Evolutionary conservation across 768 basidiomycete genomes (phyloP), one percentile per base, ranked within the genome.

Genomic region (Auriscalpium vulgare): DNA sequence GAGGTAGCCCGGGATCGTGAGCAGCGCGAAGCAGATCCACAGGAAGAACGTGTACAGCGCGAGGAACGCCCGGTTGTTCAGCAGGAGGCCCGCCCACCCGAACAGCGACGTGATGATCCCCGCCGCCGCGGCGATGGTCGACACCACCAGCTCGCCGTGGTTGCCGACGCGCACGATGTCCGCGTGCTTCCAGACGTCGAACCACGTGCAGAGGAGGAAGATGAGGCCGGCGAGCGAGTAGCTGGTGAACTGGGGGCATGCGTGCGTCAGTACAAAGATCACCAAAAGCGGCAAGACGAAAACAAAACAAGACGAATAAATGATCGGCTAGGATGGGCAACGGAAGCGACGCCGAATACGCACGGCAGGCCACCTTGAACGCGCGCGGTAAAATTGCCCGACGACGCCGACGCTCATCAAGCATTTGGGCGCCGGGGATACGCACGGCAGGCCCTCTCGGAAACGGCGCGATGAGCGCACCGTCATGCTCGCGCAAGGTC

Each of bases 11-110:
- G 89, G 89, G 0, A 79, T 73, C 67, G 88, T 76, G 67, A 91
- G 77, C 54, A 89, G 72, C 13, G 74, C 82, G 67, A 91, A 85
- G 55, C 78, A 80, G 64, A 85, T 71, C 89, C 89, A 92, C 47
- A 87, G 78, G 43, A 86, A 68, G 69, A 89, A 69, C 19, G 76
- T 78, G 72, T 89, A 91, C 51, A 85, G 68, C 40, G 88, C 87
- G 59, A 91, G 79, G 78, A 92, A 91, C 43, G 81, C 72, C 57
- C 89, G 87, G 67, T 89, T 88, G 76, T 92, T 92, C 65, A 91
- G 81, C 29, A 92, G 72, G 66, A 91, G 82, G 35, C 89, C 89
- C 21, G 88, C 77, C 79, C 84, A 89, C 50, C 89, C 89, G 65
- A 91, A 71, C 54, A 88, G 63, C 17, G 87, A 79, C 36, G 87